phyloP scores from a whole-genome alignment of 2,329 filamentous ascomycete genomes.

The Epichloe coenophiala region DNA sequence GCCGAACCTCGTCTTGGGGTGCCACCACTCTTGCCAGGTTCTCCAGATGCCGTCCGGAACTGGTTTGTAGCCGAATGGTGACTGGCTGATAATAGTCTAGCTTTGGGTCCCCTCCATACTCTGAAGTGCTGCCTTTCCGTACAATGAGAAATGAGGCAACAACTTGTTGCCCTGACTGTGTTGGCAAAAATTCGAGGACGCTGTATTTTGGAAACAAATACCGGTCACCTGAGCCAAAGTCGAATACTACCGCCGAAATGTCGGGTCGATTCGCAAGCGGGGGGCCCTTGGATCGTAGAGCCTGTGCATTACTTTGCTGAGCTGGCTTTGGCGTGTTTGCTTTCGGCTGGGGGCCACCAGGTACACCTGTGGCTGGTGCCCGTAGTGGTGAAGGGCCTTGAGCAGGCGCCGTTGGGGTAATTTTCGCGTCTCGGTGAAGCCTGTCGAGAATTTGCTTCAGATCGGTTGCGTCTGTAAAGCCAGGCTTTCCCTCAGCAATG shows the following conservation, averaged over 20 bases:
- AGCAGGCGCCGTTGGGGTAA: conserved; percentile 15
- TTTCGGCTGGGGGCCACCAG: conserved; percentile 17
- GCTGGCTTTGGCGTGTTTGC: conserved; percentile 15
- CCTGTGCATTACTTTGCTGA: conserved; percentile 31
- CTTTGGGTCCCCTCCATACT: conserved; percentile 47
- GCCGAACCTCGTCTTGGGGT: conserved; percentile 46
- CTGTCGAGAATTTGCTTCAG: conserved; percentile 39
- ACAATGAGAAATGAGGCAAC: conserved; percentile 68
- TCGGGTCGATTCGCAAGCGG: conserved; percentile 41
- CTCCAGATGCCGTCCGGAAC: conserved; percentile 43
- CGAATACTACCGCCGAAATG: conserved; percentile 53
- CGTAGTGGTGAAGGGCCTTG: conserved; percentile 15
- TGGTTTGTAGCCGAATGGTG: conserved; percentile 44
- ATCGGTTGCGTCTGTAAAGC: conserved; percentile 38
- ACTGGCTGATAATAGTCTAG: conserved; percentile 68
- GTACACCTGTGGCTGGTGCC: conserved; percentile 17
- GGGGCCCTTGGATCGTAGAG: conserved; percentile 48
- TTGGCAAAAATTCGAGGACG: conserved; percentile 52
- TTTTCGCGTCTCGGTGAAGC: conserved; percentile 29
- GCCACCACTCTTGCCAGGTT: conserved; percentile 48
- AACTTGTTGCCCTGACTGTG: conserved; percentile 40
- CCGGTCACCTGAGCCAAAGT: conserved; percentile 61
- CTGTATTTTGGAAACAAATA: conserved; percentile 70
- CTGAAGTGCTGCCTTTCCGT: conserved; percentile 54
- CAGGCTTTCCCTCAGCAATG: conserved; percentile 37